Conservation (phyloP, 345 rosid species). For the Lagerstroemia speciosa region DNA sequence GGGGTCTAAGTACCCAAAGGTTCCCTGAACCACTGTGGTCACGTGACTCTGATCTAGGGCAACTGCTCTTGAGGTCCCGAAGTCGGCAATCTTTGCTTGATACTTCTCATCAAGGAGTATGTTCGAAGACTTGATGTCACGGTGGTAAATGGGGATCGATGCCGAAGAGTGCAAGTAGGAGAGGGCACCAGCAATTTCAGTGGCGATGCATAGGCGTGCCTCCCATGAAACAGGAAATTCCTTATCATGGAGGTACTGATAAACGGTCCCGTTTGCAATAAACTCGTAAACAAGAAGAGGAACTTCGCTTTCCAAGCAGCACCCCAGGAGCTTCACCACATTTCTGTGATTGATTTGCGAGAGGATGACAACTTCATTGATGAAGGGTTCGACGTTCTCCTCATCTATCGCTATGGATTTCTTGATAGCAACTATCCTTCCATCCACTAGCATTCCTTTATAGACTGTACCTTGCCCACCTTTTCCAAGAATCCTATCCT, state of each 20-base stretch:
- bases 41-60: conserved; percentile 16
- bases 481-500: conserved; percentile 3
- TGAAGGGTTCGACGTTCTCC: not conserved
- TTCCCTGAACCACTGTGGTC: conserved; percentile 16
- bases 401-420: not conserved
- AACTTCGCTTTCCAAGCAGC: conserved; percentile 7
- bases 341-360: conserved; percentile 12
- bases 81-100: conserved; percentile 15
- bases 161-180: conserved; percentile 13
- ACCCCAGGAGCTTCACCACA: conserved; percentile 13
- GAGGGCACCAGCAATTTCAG: conserved; percentile 13
- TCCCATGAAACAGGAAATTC: not conserved
- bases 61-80: conserved; percentile 13
- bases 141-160: conserved; percentile 9
- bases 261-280: conserved; percentile 12
- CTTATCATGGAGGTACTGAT: conserved; percentile 1
- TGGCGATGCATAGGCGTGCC: conserved; percentile 11
- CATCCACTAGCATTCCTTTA: conserved; percentile 14
- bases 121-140: conserved; percentile 15
- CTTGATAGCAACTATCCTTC: conserved; percentile 9
- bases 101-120: conserved; percentile 15
- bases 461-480: conserved; percentile 9
- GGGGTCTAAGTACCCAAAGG: conserved; percentile 17
- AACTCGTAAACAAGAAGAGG: conserved; percentile 12
- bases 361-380: conserved; percentile 15